phyloP scores from a whole-genome alignment of 345 rosid species.

The Boechera retrofracta region DNA sequence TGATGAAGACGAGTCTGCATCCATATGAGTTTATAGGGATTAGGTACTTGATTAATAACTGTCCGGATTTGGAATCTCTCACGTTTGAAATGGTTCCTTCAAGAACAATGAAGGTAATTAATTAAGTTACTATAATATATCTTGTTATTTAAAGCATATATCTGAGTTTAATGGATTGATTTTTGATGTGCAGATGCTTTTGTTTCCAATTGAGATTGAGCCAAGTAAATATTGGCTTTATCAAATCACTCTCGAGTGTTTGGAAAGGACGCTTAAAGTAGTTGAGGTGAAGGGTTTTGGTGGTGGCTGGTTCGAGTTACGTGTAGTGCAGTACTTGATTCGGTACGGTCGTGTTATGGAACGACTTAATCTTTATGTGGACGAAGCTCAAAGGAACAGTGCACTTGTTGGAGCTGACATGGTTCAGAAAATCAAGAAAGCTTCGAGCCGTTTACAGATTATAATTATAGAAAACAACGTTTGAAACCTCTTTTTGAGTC shows the following conservation, averaged over 20 bases:
- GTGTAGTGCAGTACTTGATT: slow-evolving; percentile 33
- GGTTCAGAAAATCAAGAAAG: background rate
- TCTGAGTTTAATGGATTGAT: too few species aligned
- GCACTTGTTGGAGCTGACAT: background rate
- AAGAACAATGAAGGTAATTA: too few species aligned
- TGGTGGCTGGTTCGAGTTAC: slow-evolving; percentile 2
- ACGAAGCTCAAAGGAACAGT: background rate
- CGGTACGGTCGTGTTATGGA: slow-evolving; percentile 25
- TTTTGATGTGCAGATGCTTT: too few species aligned
- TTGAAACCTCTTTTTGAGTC: background rate
- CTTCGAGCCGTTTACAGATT: background rate
- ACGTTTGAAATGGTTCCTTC: too few species aligned
- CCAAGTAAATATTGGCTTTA: slow-evolving; percentile 15
- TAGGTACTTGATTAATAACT: too few species aligned
- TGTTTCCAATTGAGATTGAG: too few species aligned
- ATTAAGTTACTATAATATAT: too few species aligned
- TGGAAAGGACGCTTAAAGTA: slow-evolving; percentile 35
- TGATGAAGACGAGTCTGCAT: too few species aligned
- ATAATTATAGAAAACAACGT: background rate
- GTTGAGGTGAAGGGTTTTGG: slow-evolving; percentile 43
- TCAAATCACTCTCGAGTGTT: background rate
- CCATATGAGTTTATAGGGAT: too few species aligned
- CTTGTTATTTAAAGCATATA: too few species aligned
- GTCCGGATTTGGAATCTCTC: too few species aligned
- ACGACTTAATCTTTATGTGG: slow-evolving; percentile 26